phyloP scores from a whole-genome alignment of 2,329 filamentous ascomycete species.

The Penicillium sp. region DNA sequence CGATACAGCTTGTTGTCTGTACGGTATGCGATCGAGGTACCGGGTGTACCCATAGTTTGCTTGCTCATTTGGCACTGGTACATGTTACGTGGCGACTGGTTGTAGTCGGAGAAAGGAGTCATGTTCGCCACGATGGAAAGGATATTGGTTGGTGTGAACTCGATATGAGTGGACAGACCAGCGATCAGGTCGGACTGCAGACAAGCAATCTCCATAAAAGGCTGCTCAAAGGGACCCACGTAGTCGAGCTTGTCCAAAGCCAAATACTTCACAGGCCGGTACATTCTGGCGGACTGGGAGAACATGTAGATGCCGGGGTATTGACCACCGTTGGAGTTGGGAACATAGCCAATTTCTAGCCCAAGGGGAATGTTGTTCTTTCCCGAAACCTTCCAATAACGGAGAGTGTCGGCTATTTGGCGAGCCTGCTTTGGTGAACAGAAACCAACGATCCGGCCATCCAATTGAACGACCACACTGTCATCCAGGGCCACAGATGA shows the following conservation, averaged over 20 bases:
- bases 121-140: slow-evolving; percentile 96
- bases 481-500: slow-evolving; percentile 76
- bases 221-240: slow-evolving; percentile 90
- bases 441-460: slow-evolving; percentile 85
- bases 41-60: slow-evolving; percentile 96
- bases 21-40: slow-evolving; percentile 73
- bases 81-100: slow-evolving; percentile 98
- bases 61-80: slow-evolving; percentile 99
- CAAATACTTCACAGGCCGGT: slow-evolving; percentile 86
- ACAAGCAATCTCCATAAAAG: slow-evolving; percentile 96
- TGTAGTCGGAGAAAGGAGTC: slow-evolving; percentile 98
- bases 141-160: slow-evolving; percentile 91
- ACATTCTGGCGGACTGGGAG: slow-evolving; percentile 77
- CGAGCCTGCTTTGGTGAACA: slow-evolving; percentile 78
- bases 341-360: slow-evolving; percentile 88
- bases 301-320: slow-evolving; percentile 96
- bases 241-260: slow-evolving; percentile 79
- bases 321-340: slow-evolving; percentile 81
- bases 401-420: slow-evolving; percentile 74
- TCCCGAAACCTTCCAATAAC: slow-evolving; percentile 93
- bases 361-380: slow-evolving; percentile 71
- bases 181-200: slow-evolving; percentile 80
- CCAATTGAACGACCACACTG: slow-evolving; percentile 81
- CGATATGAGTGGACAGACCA: slow-evolving; percentile 88
- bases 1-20: slow-evolving; percentile 97